Percentiles rank a stretch among this genome's conserved stretches.
phyloP scores from a whole-genome alignment of 257 asterid species.

The Plectranthus barbatus region DNA sequence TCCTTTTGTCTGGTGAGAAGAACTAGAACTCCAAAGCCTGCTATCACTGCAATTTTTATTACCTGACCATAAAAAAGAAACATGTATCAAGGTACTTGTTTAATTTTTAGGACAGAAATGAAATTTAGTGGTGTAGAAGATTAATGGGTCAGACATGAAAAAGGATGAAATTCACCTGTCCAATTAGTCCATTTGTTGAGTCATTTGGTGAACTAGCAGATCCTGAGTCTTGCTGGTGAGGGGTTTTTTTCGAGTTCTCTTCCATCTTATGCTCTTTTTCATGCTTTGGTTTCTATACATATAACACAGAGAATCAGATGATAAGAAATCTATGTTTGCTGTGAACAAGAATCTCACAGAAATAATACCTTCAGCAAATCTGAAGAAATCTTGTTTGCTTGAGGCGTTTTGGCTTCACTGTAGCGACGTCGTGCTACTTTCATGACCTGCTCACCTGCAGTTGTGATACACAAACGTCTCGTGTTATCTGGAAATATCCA shows the following conservation, averaged over 20 bases:
- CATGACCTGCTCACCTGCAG: slow-evolving; percentile 47
- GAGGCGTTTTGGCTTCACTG: slow-evolving; percentile 25
- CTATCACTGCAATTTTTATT: slow-evolving; percentile 47
- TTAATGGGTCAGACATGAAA: neutral
- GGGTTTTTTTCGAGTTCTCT: slow-evolving; percentile 18
- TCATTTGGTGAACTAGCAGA: slow-evolving; percentile 39
- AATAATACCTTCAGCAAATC: slow-evolving; percentile 37
- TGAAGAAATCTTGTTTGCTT: slow-evolving; percentile 19
- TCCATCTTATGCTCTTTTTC: slow-evolving; percentile 21
- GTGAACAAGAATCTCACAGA: neutral
- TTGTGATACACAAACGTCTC: slow-evolving; percentile 48
- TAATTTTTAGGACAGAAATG: neutral
- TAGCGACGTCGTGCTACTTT: slow-evolving; percentile 20
- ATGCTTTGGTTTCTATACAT: slow-evolving; percentile 15
- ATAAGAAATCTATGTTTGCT: neutral
- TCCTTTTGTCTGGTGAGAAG: slow-evolving; percentile 73
- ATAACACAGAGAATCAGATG: neutral
- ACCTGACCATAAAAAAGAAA: slow-evolving; percentile 34
- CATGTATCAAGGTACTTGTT: neutral
- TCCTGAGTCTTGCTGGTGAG: slow-evolving; percentile 23
- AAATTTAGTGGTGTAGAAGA: neutral
- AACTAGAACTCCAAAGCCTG: slow-evolving; percentile 80
- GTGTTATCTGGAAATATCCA: slow-evolving; percentile 64
- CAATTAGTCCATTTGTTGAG: slow-evolving; percentile 43
- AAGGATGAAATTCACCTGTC: slow-evolving; percentile 40